These are phyloP conservation scores for Hanseniaspora pseudoguilliermondii DNA, from an alignment of 805 yeast genomes.

Conservation along the genomic window DNA sequence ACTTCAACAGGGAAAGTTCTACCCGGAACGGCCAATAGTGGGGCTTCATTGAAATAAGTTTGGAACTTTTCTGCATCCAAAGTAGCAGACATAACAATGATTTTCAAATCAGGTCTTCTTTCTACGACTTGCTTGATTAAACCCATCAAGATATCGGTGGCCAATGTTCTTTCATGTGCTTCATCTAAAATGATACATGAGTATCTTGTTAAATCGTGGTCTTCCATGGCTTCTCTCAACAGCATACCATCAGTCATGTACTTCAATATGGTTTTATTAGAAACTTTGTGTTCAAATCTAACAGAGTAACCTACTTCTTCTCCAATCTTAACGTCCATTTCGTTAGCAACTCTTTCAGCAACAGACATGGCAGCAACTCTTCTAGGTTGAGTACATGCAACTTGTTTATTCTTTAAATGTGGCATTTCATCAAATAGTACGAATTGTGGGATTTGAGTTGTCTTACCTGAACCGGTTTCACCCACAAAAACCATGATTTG, in stretches of 20 bases:
- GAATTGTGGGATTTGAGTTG: conserved; percentile 96
- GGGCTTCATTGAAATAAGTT: conserved; percentile 77
- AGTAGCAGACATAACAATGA: conserved; percentile 95
- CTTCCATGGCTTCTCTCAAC: conserved; percentile 93
- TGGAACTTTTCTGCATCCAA: conserved; percentile 95
- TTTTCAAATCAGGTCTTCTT: conserved; percentile 77
- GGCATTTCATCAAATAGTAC: conserved; percentile 85
- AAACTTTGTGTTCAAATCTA: conserved; percentile 83
- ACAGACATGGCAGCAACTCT: conserved; percentile 99
- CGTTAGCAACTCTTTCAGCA: conserved; percentile 94
- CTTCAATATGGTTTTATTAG: conserved; percentile 67
- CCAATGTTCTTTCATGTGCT: conserved; percentile 94
- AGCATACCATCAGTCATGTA: conserved; percentile 99
- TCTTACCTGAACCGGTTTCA: conserved; percentile 98
- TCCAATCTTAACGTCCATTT: conserved; percentile 86
- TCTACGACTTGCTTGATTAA: conserved; percentile 66
- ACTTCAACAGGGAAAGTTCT: conserved; percentile 96
- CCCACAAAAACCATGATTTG: conserved; percentile 98
- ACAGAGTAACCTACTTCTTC: conserved; percentile 91
- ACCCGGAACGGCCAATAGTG: conserved; percentile 91
- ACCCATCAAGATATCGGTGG: conserved; percentile 96
- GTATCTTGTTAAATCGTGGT: conserved; percentile 65
- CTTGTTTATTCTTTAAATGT: conserved; percentile 66
- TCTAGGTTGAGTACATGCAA: conserved; percentile 94
- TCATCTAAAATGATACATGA: conserved; percentile 90